phyloP scores from a whole-genome alignment of 441 rosid genomes.

The Jatropha multifida region DNA sequence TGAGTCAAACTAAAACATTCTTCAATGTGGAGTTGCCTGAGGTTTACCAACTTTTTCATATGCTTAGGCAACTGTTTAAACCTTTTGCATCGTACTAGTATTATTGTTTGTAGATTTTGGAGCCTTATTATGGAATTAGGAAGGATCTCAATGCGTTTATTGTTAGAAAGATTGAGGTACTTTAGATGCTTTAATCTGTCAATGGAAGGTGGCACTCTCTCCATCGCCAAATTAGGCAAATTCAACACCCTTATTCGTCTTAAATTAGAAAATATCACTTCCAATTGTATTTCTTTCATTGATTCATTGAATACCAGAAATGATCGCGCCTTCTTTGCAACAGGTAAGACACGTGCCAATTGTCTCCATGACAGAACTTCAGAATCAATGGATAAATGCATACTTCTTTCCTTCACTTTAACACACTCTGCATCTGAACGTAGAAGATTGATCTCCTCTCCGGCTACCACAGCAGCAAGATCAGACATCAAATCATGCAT shows the following conservation, averaged over 20 bases:
- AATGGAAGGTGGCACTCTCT: neutral
- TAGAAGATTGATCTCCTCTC: neutral
- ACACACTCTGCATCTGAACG: neutral
- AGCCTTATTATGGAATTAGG: conserved; percentile 3
- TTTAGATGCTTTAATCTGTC: neutral
- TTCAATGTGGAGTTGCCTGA: conserved; percentile 14
- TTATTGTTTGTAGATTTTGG: conserved; percentile 13
- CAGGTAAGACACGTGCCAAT: neutral
- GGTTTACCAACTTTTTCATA: conserved; percentile 20
- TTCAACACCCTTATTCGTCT: conserved; percentile 16
- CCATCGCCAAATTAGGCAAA: neutral
- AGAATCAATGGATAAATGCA: neutral
- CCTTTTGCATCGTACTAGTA: neutral
- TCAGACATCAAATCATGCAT: conserved; percentile 36
- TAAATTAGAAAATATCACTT: neutral
- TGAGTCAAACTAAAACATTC: conserved; percentile 7
- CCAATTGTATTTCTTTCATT: neutral
- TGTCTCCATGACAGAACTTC: neutral
- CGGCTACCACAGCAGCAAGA: conserved; percentile 21
- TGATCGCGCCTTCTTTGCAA: neutral
- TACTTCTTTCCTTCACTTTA: neutral
- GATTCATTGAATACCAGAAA: neutral
- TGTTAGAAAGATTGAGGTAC: conserved; percentile 1
- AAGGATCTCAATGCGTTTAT: neutral
- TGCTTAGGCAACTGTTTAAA: conserved; percentile 22